Percentiles rank a stretch among this genome's conserved stretches.
Evolutionary conservation across 1,139 yeast genomes (phyloP).

Genomic region (Kodamaea ohmeri): DNA sequence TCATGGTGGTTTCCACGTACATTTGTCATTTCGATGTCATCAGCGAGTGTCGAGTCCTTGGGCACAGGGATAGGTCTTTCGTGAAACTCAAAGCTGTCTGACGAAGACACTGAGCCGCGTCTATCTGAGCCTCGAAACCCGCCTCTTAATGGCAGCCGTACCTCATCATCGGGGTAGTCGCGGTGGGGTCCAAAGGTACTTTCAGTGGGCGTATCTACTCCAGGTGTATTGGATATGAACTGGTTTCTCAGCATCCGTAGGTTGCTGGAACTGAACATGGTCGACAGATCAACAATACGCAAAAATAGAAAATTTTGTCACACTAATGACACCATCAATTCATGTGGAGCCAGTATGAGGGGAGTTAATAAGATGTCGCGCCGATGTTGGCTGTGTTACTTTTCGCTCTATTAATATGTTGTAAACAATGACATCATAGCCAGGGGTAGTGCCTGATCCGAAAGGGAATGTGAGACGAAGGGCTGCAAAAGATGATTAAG

Average conservation of each 20-base stretch:
- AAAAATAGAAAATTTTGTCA: no score
- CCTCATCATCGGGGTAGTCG: constrained; percentile 4
- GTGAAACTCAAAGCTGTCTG: constrained; percentile 6
- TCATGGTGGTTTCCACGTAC: neutral
- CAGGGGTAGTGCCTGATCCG: neutral
- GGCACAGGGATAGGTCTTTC: neutral
- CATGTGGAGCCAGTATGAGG: no score
- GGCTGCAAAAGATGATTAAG: no score
- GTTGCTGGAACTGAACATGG: constrained; percentile 1
- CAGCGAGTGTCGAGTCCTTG: neutral
- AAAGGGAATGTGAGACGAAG: no score
- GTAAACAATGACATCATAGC: neutral
- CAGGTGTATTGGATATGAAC: constrained; percentile 5
- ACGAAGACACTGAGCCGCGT: neutral
- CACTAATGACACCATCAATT: no score
- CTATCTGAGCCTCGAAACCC: neutral
- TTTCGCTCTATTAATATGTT: neutral
- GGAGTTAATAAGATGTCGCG: neutral
- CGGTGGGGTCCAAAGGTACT: neutral
- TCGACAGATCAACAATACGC: neutral
- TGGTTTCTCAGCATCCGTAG: constrained; percentile 5
- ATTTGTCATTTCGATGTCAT: constrained; percentile 6
- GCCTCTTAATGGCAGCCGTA: constrained; percentile 4
- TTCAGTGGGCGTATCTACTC: constrained; percentile 7
- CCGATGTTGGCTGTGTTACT: neutral